A percentile compares a stretch with the other conserved stretches of the same genome.
Evolutionary conservation across 2,329 filamentous ascomycete genomes (phyloP).

Genomic region (Magnaporthiopsis rhizophila): DNA sequence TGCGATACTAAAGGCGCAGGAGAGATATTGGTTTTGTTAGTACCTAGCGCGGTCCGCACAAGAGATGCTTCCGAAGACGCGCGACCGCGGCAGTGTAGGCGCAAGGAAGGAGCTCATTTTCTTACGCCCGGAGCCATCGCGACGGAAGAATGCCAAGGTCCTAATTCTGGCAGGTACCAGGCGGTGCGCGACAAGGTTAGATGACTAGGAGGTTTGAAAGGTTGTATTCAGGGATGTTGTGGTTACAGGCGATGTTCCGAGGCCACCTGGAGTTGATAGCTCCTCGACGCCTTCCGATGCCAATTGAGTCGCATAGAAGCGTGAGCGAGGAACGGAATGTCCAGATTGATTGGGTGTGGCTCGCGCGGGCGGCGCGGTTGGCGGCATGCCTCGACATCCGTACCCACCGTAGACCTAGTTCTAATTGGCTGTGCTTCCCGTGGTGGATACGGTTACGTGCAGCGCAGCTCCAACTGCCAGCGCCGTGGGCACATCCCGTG

Average conservation of each 20-base stretch:
- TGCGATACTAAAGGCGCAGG: constrained; percentile 11
- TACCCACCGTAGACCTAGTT: no score
- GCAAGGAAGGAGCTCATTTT: background rate
- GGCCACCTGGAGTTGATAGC: no score
- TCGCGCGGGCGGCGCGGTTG: no score
- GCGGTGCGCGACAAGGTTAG: background rate
- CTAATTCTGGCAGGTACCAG: background rate
- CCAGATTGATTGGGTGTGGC: no score
- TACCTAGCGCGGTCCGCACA: background rate
- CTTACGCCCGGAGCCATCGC: background rate
- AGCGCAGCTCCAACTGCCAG: no score
- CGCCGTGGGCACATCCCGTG: no score
- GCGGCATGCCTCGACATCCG: no score
- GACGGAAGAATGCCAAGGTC: background rate
- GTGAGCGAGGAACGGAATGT: background rate
- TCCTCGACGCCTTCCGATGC: background rate
- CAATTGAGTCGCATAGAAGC: background rate
- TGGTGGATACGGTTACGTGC: no score
- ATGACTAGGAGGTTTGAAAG: background rate
- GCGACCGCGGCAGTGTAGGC: background rate
- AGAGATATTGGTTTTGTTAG: background rate
- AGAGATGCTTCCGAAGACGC: background rate
- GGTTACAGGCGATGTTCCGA: background rate
- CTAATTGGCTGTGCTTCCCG: no score
- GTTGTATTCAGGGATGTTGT: background rate